Evolutionary conservation across 1,284 basidiomycete species (phyloP).

Genomic region (Trichosporon sp.): DNA sequence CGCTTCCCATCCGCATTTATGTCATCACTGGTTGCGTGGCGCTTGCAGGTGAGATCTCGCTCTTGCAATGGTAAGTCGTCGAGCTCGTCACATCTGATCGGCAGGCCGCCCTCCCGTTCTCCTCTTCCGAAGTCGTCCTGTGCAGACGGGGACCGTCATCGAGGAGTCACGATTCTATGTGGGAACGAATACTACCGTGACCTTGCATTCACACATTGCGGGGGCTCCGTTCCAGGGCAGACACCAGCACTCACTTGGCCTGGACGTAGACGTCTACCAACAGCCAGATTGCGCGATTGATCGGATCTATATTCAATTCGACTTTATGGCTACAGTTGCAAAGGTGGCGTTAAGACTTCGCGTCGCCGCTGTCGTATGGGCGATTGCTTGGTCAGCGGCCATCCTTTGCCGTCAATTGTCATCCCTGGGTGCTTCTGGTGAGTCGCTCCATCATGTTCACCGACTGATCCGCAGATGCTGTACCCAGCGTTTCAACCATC

Average conservation of each 20-base stretch:
- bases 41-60: not conserved
- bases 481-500: not conserved
- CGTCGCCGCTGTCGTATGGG: slow-evolving; percentile 63
- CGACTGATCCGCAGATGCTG: not conserved
- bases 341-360: slow-evolving; percentile 67
- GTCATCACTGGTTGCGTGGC: slow-evolving; percentile 10
- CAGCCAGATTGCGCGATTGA: slow-evolving; percentile 46
- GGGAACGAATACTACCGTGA: slow-evolving; percentile 46
- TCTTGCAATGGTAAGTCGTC: slow-evolving; percentile 17
- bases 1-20: not conserved
- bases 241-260: slow-evolving; percentile 16
- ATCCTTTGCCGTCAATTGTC: slow-evolving; percentile 51
- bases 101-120: slow-evolving; percentile 22
- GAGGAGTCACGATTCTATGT: slow-evolving; percentile 68
- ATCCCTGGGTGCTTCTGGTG: not conserved
- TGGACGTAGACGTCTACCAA: slow-evolving; percentile 42
- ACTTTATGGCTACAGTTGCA: slow-evolving; percentile 64
- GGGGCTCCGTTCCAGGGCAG: slow-evolving; percentile 58
- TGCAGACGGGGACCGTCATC: not conserved
- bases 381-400: slow-evolving; percentile 59
- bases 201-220: slow-evolving; percentile 65
- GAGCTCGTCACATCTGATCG: not conserved
- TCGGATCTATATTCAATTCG: slow-evolving; percentile 55
- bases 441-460: not conserved
- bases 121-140: slow-evolving; percentile 28